Evolutionary conservation across 345 rosid genomes (phyloP), one percentile per base, ranked within the genome.

Genomic region (Conringia planisiliqua): DNA sequence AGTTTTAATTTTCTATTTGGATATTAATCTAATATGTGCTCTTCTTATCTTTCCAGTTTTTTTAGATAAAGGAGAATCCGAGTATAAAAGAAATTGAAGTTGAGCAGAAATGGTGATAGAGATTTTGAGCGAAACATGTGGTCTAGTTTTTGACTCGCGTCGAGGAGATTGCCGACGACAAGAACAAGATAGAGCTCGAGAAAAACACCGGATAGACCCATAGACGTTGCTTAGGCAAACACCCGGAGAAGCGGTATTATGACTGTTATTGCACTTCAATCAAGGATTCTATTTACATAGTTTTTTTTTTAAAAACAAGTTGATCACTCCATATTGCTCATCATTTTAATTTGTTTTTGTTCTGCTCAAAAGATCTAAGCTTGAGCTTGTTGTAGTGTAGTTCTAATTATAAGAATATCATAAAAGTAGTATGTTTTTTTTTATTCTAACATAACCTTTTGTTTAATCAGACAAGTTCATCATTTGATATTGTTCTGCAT

Each of bases 171-270:
- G 85, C 86, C 0, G 90, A 88, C 32, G 70, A 83, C 32, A 42
- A 86, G 61, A 89, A 91, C 54, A 87, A 84, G 50, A 43, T 79
- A 80, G 98, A 89, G 83, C 80, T 89, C 13, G 71, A 79, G 35
- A 82, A 70, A 42, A 93, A 93, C 97, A 0, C 85, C 90, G 0
- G 86, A 92, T 59, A 80, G 88, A 54, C 97, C 98, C 33, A 86
- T 87, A 18, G 96, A 93, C 71, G 90, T 89, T 43, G 93, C 97
- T 46, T 97, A 93, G 79, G 98, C 68, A 86, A 93, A 84, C 81
- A 79, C 55, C 90, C 90, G 0, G 97, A 90, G 85, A 72, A 82
- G 82, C 89, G 98, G 4, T 93, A 90, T 77, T 90, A 90, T 80
- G 97, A 93, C 73, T 93, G 97, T 91, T 78, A 85, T 43, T 24